Evolutionary conservation across 176 grass and related monocot genomes (phyloP), one percentile per base, ranked within the genome.

Genomic region (Bromus sterilis): DNA sequence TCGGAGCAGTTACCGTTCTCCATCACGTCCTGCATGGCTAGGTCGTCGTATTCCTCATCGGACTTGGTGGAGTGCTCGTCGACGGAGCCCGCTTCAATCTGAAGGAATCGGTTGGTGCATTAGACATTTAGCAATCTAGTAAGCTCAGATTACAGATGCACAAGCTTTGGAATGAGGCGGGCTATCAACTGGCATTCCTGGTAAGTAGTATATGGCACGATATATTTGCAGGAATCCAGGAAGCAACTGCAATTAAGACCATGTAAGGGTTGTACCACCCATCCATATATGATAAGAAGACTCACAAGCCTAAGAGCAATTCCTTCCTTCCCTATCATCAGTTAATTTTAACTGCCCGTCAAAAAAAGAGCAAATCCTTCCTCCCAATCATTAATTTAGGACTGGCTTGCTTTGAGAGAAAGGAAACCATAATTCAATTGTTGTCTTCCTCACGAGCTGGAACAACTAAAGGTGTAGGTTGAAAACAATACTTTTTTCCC

Each of bases 21-120:
- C 70, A 80, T 76, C 29, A 74, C 86, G 23, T 95, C 92, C 74
- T 51, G 81, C 90, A 95, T 86, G 26, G 96, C 93, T 51, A 99
- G 80, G 56, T 99, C 96, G 7, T 95, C 91, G 2, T 89, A 95
- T 44, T 99, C 93, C 76, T 99, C 96, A 3, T 99, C 96, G 1
- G 93, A 93, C 49, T 93, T 99, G 65, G 90, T 89, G 4, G 88
- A 99, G 72, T 88, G 51, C 48, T 99, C 96, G 5, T 99, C 96
- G 5, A 99, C 96, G 29, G 96, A 99, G 26, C 96, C 95, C 11
- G 78, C 86, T 78, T 95, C 93, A 53, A 95, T 89, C 93, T 99
- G 87, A 83, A 29, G 31, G 9, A 76, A 74, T 42, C 37, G 10
- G 6, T 61, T 30, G 11, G 41, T 5, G 4, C 40, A 28, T 41